Conservation (phyloP, 345 rosid species). For the Ceriops zippeliana region DNA sequence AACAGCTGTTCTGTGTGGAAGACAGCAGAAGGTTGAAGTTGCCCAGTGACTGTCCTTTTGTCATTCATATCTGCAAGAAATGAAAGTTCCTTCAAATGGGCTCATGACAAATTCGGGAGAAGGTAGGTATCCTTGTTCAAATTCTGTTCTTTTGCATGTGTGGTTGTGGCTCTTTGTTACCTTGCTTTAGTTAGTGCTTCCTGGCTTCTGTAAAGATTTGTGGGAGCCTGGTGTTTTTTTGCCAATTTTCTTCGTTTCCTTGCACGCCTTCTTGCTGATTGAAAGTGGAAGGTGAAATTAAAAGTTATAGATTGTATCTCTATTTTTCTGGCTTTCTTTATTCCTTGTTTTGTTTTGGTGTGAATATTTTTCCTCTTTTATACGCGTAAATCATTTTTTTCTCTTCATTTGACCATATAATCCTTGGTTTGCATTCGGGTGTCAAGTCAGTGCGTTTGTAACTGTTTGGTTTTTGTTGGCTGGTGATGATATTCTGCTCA, state of each 20-base stretch:
- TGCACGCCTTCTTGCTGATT: neutral
- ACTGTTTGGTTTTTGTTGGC: conserved; percentile 5
- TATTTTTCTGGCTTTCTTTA: neutral
- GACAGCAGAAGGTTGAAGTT: conserved; percentile 20
- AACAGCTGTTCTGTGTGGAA: conserved; percentile 4
- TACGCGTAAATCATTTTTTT: too few relatives aligned
- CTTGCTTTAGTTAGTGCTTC: neutral
- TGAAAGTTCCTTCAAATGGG: conserved; percentile 93
- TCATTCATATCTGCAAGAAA: conserved; percentile 29
- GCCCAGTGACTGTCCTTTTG: neutral
- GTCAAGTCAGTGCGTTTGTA: neutral
- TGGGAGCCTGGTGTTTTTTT: conserved; percentile 4
- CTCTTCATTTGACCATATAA: neutral
- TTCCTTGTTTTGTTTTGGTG: neutral
- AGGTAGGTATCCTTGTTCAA: conserved; percentile 42
- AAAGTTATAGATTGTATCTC: neutral
- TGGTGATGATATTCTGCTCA: conserved; percentile 19
- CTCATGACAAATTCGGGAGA: conserved; percentile 55
- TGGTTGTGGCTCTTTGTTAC: neutral
- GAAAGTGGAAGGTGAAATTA: neutral
- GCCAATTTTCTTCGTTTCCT: too few relatives aligned
- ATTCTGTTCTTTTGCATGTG: neutral
- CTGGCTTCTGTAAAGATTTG: conserved; percentile 3
- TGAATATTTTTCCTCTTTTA: neutral
- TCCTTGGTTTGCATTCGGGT: neutral